Evolutionary conservation across 208 protist genomes (phyloP).

Genomic region (Jaenimonas drosophilae): DNA sequence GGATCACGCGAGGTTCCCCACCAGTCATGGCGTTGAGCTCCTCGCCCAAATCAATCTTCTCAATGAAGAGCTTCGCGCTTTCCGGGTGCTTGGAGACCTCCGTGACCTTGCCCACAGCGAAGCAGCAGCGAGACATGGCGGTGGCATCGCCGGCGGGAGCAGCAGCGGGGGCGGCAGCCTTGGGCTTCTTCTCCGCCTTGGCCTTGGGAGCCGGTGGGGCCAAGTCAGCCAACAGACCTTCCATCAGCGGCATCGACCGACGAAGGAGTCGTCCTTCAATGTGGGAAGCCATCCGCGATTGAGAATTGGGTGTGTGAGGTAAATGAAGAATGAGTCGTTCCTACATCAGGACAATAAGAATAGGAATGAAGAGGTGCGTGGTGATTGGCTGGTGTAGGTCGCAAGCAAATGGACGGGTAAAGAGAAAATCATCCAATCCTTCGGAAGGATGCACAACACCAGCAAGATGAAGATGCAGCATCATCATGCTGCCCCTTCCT

Average conservation of each 20-base stretch:
- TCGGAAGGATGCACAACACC: too few relatives aligned
- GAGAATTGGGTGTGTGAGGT: too few relatives aligned
- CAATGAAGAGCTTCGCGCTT: constrained; percentile 85
- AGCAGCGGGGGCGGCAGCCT: constrained; percentile 11
- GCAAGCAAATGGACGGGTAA: background rate
- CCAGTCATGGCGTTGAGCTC: constrained; percentile 47
- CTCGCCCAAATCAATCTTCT: constrained; percentile 91
- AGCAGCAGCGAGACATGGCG: constrained; percentile 76
- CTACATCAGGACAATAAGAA: too few relatives aligned
- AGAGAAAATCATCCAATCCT: too few relatives aligned
- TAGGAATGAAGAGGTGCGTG: too few relatives aligned
- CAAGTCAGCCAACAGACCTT: background rate
- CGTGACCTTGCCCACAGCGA: constrained; percentile 83
- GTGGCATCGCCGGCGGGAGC: constrained; percentile 21
- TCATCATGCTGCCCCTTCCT: too few relatives aligned
- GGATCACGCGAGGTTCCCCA: constrained; percentile 78
- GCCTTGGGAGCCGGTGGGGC: background rate
- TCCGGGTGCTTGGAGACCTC: constrained; percentile 84
- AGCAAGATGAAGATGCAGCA: too few relatives aligned
- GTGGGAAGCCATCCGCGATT: constrained; percentile 22
- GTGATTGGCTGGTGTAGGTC: too few relatives aligned
- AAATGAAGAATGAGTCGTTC: too few relatives aligned
- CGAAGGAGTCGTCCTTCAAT: constrained; percentile 65
- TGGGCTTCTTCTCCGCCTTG: constrained; percentile 5
- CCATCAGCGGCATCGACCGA: constrained; percentile 35